A percentile compares a stretch with the other conserved stretches of the same genome.
Conservation (phyloP, 345 rosid genomes). For the Crucihimalaya himalaica region DNA sequence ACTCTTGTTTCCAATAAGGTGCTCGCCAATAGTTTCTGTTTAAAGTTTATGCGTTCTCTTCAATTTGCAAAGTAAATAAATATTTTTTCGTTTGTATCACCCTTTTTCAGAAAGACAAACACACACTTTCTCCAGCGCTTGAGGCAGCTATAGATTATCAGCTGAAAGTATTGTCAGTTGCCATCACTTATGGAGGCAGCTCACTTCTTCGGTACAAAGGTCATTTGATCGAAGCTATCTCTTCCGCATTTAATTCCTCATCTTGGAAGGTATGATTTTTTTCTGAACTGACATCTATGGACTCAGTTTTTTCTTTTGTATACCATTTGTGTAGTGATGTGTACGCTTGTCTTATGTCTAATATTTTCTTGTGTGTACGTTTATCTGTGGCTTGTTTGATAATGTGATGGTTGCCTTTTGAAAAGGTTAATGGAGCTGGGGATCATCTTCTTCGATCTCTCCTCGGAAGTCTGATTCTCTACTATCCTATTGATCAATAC, state of each 20-base stretch:
- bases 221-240: conserved; percentile 72
- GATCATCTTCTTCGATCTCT: conserved; percentile 92
- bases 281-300: conserved; percentile 18
- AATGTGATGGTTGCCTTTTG: conserved; percentile 29
- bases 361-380: conserved; percentile 11
- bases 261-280: conserved; percentile 84
- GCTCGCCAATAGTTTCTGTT: conserved; percentile 33
- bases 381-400: conserved; percentile 15
- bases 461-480: conserved; percentile 83
- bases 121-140: conserved; percentile 88
- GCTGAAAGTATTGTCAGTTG: conserved; percentile 80
- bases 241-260: conserved; percentile 84
- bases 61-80: conserved; percentile 23
- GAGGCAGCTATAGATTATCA: conserved; percentile 95
- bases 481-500: conserved; percentile 90
- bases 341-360: conserved; percentile 2
- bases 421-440: conserved; percentile 93
- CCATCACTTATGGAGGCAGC: conserved; percentile 87
- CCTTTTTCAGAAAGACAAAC: conserved; percentile 56
- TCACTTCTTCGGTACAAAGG: conserved; percentile 76
- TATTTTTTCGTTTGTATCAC: conserved; percentile 10
- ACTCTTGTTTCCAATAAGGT: conserved; percentile 70
- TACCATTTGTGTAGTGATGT: conserved; percentile 21
- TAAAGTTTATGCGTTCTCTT: conserved; percentile 14
- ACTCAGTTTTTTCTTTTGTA: conserved; percentile 12